Evolutionary conservation across 2,329 filamentous ascomycete genomes (phyloP), one percentile per base, ranked within the genome.

Genomic region (Arthrobotrys sinensis): DNA sequence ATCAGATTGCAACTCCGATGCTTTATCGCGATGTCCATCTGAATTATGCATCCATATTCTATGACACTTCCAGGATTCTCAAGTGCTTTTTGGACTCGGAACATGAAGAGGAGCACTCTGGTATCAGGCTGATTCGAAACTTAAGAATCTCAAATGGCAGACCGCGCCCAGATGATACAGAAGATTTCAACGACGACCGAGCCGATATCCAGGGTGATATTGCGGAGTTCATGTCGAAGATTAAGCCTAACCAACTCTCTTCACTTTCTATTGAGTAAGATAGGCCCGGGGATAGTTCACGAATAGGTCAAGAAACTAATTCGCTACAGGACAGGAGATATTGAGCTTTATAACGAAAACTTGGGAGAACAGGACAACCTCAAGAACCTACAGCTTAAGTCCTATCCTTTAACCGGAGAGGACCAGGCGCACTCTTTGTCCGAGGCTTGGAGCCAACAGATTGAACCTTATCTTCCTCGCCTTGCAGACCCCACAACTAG

Each of bases 1-100:
- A 67, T 19, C 64, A 55, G 14, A n/a, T 67, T 24, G 64, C 64
- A 5, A 53, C 32, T 21, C 28, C 45, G 6, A 38, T 38, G 12
- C 28, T 66, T 4, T 50, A 50, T 40, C 43, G 24, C 12, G 7
- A 66, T 38, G 46, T 66, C n/a, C 14, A 52, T 19, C 5, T 50
- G 14, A 40, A 66, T 11, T 50, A 52, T 24, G 7, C 2, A 36
- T 43, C 34, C 2, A 24, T 16, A 40, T 40, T 43, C 10, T 2
- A 43, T 14, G 16, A 16, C n/a, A n/a, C 16, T 14, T 60, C 53
- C n/a, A 43, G 21, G 10, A 60, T 60, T 24, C 34, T 60, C 3
- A 0, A 3, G 4, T 60, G 34, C 24, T 24, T 60, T n/a, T 16
- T 40, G 3, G 11, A 52, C 28, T 21, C 60, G 1, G 10, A 19